phyloP scores from a whole-genome alignment of 129 eudicot genomes.

The Sambucus nigra region DNA sequence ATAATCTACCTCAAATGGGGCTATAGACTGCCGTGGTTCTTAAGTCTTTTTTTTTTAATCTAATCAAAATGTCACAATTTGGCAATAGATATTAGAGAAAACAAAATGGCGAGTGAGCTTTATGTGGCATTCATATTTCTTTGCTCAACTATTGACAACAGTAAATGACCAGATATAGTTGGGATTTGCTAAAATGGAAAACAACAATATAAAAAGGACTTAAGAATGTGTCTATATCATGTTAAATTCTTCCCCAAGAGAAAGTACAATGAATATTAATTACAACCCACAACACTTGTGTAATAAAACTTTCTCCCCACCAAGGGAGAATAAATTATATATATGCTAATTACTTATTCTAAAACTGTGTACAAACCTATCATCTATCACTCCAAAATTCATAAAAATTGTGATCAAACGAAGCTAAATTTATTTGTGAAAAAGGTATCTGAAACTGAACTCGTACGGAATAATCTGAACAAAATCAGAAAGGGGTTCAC shows the following conservation, averaged over 20 bases:
- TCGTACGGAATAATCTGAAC: conserved; percentile 59
- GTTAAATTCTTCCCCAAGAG: neutral
- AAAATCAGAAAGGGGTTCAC: conserved; percentile 27
- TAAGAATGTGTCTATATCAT: conserved; percentile 5
- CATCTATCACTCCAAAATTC: conserved; percentile 19
- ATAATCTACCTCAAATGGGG: too few relatives aligned
- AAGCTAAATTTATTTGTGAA: conserved; percentile 29
- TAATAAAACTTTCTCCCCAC: neutral
- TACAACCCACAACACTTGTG: neutral
- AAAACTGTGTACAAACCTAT: conserved; percentile 34
- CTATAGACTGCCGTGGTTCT: too few relatives aligned
- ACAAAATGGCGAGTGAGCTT: too few relatives aligned
- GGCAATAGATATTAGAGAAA: too few relatives aligned
- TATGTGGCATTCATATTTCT: neutral
- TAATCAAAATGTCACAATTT: too few relatives aligned
- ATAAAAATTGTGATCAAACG: conserved; percentile 5
- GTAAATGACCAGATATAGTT: neutral
- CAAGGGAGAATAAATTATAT: conserved; percentile 20
- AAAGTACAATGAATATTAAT: conserved; percentile 5
- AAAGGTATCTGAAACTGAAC: conserved; percentile 74
- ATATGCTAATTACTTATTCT: conserved; percentile 29
- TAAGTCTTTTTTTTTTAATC: too few relatives aligned
- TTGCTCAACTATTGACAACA: neutral
- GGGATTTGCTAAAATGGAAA: neutral
- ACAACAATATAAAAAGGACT: neutral